phyloP scores from a whole-genome alignment of 257 asterid genomes.

The Mitragyna speciosa region DNA sequence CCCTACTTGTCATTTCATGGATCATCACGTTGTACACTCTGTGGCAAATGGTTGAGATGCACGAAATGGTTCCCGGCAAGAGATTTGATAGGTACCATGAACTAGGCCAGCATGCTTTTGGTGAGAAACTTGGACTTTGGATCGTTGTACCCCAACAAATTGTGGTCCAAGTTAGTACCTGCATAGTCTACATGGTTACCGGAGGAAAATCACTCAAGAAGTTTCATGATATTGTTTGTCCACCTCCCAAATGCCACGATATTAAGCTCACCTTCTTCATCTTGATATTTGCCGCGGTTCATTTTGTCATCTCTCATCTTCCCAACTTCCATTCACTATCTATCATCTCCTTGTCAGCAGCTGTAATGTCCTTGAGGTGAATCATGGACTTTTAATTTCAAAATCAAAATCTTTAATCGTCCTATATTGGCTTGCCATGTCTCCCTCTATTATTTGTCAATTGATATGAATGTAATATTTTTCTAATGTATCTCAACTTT shows the following conservation, averaged over 20 bases:
- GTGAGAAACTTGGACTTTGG: conserved; percentile 62
- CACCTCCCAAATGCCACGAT: conserved; percentile 7
- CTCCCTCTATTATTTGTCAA: no score
- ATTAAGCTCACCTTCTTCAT: conserved; percentile 54
- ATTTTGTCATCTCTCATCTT: conserved; percentile 45
- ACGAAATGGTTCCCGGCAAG: conserved; percentile 68
- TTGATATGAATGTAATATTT: no score
- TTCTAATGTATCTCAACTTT: no score
- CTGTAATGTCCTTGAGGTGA: conserved; percentile 62
- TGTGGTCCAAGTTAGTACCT: conserved; percentile 47
- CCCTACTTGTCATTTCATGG: conserved; percentile 51
- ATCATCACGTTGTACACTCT: conserved; percentile 60
- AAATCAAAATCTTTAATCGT: no score
- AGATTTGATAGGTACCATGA: conserved; percentile 78
- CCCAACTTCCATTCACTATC: conserved; percentile 77
- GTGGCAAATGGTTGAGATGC: conserved; percentile 92
- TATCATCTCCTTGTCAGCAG: conserved; percentile 50
- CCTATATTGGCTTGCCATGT: no score
- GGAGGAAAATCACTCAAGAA: conserved; percentile 65
- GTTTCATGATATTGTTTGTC: conserved; percentile 35
- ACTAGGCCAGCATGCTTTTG: conserved; percentile 67
- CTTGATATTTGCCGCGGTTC: conserved; percentile 40
- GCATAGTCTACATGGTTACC: conserved; percentile 75
- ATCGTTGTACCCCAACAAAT: conserved; percentile 74
- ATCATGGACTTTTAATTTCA: not conserved